Base-by-base conservation (phyloP, 768 basidiomycete genomes). In the Tubosaeta sp. region DNA sequence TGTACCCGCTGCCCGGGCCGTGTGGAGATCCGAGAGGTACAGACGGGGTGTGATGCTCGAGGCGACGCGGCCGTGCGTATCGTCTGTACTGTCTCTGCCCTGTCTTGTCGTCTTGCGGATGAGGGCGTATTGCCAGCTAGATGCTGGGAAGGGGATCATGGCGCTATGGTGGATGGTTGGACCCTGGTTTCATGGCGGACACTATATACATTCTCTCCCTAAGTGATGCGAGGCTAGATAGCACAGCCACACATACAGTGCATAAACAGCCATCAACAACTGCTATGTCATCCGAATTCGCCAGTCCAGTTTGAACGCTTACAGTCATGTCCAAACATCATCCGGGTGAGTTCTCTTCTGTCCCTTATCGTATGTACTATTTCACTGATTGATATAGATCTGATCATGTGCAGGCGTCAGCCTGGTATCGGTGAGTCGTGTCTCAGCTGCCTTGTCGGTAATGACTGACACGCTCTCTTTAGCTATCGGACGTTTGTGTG, bases 401-500 rank as follows among this genome's bases (percentile, higher is more conserved):
- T 99, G 41, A 94, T 99, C 59, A 95, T 97, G 93, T 99, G 95
- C 73, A 80, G 95, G 69, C 86, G 93, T 51, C 94, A 98, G 71
- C 88, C 96, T 60, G 96, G 96, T 57, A 98, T 98, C 50, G 94
- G 94, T 91, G 59, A 58, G 84, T 70, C 6, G 29, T 18, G 16
- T 36, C 4, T 41, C 3, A 13, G 38, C 13, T n/a, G 31, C 14
- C 25, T 21, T 46, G 18, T 49, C 39, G 30, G 47, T 52, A 10
- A 54, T 57, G 18, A 64, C 45, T 27, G 35, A 36, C 40, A 49
- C 29, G 25, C 44, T 8, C 12, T 27, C 50, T 19, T 16, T 59
- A 96, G 96, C 96, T 42, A 96, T 98, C 61, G 96, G 96, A 36
- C 89, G 96, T 61, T 80, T 97, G 46, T 99, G 96, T 70, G 96